These are phyloP conservation scores for Hyphopichia khmerensis DNA, from an alignment of 1,139 yeast species.

Conservation along the genomic window DNA sequence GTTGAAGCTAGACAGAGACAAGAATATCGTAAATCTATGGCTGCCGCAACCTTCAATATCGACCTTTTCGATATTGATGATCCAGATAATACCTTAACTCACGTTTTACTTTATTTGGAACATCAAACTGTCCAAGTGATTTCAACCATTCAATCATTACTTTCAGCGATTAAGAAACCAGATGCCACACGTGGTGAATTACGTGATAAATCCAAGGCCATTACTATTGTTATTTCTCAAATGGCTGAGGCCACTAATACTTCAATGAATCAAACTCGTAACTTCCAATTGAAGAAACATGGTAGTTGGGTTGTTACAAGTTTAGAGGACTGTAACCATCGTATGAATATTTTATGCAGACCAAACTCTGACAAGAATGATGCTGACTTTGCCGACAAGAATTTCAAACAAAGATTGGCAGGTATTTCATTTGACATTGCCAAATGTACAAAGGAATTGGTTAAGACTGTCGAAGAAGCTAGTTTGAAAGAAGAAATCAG, in stretches of 20 bases:
- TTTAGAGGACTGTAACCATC: conserved; percentile 77
- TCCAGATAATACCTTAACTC: conserved; percentile 85
- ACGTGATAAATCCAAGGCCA: conserved; percentile 69
- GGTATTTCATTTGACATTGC: conserved; percentile 97
- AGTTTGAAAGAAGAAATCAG: conserved; percentile 78
- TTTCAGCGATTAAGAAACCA: conserved; percentile 73
- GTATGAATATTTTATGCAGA: conserved; percentile 68
- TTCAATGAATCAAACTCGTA: conserved; percentile 87
- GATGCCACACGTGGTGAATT: conserved; percentile 76
- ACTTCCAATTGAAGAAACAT: conserved; percentile 79
- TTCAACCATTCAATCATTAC: conserved; percentile 79
- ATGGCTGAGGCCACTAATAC: conserved; percentile 90
- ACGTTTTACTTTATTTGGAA: conserved; percentile 81
- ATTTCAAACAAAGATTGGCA: conserved; percentile 88
- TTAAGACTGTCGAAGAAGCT: conserved; percentile 93
- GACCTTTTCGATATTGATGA: conserved; percentile 76
- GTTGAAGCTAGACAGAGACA: conserved; percentile 44
- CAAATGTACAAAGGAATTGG: conserved; percentile 91
- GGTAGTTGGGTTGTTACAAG: conserved; percentile 89
- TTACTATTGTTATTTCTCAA: conserved; percentile 72
- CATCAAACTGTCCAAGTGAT: conserved; percentile 94
- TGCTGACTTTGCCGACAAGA: conserved; percentile 77
- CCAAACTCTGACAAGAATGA: conserved; percentile 50
- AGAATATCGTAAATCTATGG: conserved; percentile 50
- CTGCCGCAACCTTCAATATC: conserved; percentile 61